A percentile compares a stretch with the other conserved stretches of the same genome.
These are phyloP conservation scores for Pestalotiopsis sp. DNA, from an alignment of 2,329 filamentous ascomycete genomes.

Conservation along the genomic window DNA sequence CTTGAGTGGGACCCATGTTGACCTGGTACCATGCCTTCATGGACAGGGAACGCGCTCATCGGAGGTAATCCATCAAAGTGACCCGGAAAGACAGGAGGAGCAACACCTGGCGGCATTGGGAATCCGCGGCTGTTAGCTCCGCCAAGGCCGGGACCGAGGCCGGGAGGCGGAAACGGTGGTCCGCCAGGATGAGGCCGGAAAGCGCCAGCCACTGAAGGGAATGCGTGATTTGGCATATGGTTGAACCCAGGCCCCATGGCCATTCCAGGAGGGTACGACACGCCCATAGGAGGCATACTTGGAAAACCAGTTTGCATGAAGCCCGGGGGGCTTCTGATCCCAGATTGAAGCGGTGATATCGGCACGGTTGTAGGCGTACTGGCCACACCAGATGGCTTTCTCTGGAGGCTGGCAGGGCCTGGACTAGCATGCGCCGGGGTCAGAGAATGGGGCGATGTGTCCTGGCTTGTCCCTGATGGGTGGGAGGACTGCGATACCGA, in stretches of 20 bases:
- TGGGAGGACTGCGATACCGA: constrained; percentile 71
- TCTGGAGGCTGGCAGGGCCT: constrained; percentile 62
- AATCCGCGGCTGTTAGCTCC: constrained; percentile 46
- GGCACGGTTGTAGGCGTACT: constrained; percentile 45
- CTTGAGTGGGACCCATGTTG: constrained; percentile 66
- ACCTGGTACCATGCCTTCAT: constrained; percentile 33
- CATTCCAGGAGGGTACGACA: constrained; percentile 57
- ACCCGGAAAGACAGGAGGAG: constrained; percentile 58
- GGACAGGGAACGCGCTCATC: constrained; percentile 41
- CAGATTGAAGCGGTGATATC: constrained; percentile 64
- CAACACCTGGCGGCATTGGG: constrained; percentile 41
- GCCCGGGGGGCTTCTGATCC: constrained; percentile 60
- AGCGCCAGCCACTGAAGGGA: constrained; percentile 41
- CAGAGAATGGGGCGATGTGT: constrained; percentile 60
- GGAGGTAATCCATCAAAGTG: constrained; percentile 42
- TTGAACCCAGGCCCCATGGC: constrained; percentile 55
- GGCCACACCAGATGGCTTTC: constrained; percentile 57
- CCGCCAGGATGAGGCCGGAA: constrained; percentile 49
- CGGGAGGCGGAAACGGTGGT: constrained; percentile 48
- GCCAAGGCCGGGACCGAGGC: constrained; percentile 47
- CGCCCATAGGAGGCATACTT: constrained; percentile 56
- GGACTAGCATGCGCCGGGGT: constrained; percentile 69
- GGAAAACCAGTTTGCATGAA: constrained; percentile 44
- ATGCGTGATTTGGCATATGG: constrained; percentile 44
- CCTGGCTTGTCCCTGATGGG: constrained; percentile 58